Evolutionary conservation across 805 yeast species (phyloP), one percentile per base, ranked within the genome.

Genomic region (Yamadazyma sp.): DNA sequence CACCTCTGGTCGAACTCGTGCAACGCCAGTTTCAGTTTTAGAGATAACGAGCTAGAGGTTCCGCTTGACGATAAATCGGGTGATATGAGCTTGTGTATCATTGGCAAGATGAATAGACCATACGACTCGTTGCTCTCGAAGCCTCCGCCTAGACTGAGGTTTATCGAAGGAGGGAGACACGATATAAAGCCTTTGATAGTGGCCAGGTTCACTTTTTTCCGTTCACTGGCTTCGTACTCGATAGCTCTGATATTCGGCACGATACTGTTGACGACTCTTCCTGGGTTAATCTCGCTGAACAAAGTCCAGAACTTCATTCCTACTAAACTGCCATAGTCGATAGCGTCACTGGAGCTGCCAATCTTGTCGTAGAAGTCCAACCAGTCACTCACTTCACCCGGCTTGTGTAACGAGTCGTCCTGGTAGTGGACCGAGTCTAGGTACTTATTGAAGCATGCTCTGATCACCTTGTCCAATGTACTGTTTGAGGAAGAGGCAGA

Each of bases 331-430:
- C 73, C 66, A 50, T 86, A 89, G 15, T 74, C 64, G 17, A 70
- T 61, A 3, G 70, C 69, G 41, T 68, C 70, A 32, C 64, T 64
- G 1, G 44, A 45, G 25, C 59, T 38, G 3, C 51, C 57, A 54
- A 82, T 58, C n/a, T 61, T 32, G 54, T 90, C 97, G 45, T 80
- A 75, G 54, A 84, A 85, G 47, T 61, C 73, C 19, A 85, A 54
- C 95, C 95, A 90, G 45, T 86, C 93, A 28, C 84, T 74, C 6
- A 88, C 62, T 17, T 58, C 63, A 10, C 75, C 58, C 0, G 95
- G 84, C 46, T 81, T 82, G 6, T 47, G 47, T 18, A 86, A 59
- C 32, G 78, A 67, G 38, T 77, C 81, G 47, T 86, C 95, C 28
- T 82, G 70, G 23, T 48, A 69, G 52, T 79, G 80, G 20, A 77